Percentiles rank a stretch among this genome's conserved stretches.
Evolutionary conservation across 2,329 filamentous ascomycete species (phyloP).

Genomic region (Epichloe amarillans): DNA sequence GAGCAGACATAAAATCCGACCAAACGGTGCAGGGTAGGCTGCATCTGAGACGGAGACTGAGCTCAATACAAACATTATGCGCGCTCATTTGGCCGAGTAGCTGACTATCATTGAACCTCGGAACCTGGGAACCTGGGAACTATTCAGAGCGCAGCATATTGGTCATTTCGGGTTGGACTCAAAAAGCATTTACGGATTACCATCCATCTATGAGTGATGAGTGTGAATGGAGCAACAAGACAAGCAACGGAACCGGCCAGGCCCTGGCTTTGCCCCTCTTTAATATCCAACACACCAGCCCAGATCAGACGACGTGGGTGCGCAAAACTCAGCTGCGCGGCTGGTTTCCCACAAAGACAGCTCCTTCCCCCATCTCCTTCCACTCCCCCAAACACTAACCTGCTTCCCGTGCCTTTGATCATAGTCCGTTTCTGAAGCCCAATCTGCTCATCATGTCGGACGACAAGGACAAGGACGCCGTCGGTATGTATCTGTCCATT

Average conservation of each 20-base stretch:
- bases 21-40: not conserved
- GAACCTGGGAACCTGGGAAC: too few relatives aligned
- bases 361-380: conserved; percentile 4
- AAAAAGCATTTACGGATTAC: too few relatives aligned
- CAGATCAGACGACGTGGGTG: not conserved
- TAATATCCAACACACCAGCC: not conserved
- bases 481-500: conserved; percentile 23
- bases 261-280: conserved; percentile 1
- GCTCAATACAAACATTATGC: not conserved
- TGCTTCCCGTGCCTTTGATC: not conserved
- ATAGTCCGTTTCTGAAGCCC: not conserved
- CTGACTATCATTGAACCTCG: too few relatives aligned
- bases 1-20: not conserved
- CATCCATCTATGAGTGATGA: too few relatives aligned
- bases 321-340: not conserved
- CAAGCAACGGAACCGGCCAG: too few relatives aligned
- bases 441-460: conserved; percentile 29
- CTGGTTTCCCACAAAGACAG: conserved; percentile 4
- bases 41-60: not conserved
- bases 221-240: too few relatives aligned
- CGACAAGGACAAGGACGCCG: conserved; percentile 32
- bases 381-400: not conserved
- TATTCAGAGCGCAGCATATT: not conserved
- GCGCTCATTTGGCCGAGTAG: too few relatives aligned
- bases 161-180: not conserved